Evolutionary conservation across 2,329 filamentous ascomycete genomes (phyloP).

Genomic region (Cucurbitaria berberidis): DNA sequence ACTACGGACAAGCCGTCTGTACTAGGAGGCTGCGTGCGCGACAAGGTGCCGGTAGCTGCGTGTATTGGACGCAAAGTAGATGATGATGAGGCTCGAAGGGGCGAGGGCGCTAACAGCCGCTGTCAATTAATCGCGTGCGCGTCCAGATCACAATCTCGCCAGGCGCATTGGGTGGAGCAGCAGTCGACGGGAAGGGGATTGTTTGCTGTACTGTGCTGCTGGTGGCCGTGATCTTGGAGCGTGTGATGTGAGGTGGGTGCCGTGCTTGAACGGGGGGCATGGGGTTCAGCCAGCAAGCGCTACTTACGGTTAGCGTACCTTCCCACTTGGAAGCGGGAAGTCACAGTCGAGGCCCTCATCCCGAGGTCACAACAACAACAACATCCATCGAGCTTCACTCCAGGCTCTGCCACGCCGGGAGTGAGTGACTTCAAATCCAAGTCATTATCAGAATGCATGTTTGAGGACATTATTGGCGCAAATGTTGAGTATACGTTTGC

Average conservation of each 20-base stretch:
- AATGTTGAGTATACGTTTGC: no score
- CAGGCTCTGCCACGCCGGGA: background rate
- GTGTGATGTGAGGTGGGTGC: slow-evolving; percentile 20
- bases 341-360: slow-evolving; percentile 9
- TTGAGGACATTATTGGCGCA: no score
- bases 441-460: background rate
- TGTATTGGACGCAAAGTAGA: slow-evolving; percentile 23
- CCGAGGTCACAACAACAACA: slow-evolving; percentile 11
- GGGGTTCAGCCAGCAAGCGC: slow-evolving; percentile 20
- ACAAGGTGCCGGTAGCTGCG: slow-evolving; percentile 51
- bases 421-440: background rate
- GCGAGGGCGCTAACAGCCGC: slow-evolving; percentile 35
- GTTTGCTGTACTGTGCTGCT: slow-evolving; percentile 16
- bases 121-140: slow-evolving; percentile 35
- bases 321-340: slow-evolving; percentile 13
- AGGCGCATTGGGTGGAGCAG: slow-evolving; percentile 32
- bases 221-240: slow-evolving; percentile 17
- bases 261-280: slow-evolving; percentile 25
- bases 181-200: slow-evolving; percentile 15
- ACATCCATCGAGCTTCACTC: background rate
- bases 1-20: slow-evolving; percentile 54
- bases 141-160: slow-evolving; percentile 29
- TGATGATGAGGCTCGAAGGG: slow-evolving; percentile 32
- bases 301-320: slow-evolving; percentile 29
- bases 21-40: slow-evolving; percentile 50